These are phyloP conservation scores for Neurospora sp. DNA, from an alignment of 495 filamentous ascomycete species.

Conservation along the genomic window DNA sequence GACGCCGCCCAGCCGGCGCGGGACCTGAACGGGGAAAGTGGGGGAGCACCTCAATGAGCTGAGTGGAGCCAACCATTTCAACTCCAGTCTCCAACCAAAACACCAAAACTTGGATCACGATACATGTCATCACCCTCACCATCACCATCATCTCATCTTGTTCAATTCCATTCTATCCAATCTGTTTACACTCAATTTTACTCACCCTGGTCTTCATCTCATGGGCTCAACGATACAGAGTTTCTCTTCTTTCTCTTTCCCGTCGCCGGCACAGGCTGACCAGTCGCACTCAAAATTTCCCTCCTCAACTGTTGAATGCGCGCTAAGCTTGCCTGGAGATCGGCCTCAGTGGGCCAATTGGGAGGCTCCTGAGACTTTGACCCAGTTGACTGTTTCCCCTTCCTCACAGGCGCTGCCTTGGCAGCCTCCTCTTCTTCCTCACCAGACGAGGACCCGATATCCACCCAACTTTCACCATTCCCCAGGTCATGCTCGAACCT, in stretches of 20 bases:
- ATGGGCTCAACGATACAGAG: background rate
- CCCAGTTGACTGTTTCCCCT: background rate
- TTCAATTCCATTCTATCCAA: background rate
- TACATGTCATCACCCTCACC: background rate
- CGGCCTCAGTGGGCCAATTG: background rate
- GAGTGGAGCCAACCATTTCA: background rate
- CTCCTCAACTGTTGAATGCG: background rate
- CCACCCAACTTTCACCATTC: background rate
- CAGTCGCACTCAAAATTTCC: background rate
- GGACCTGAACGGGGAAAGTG: background rate
- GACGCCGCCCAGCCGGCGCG: background rate
- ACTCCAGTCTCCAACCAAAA: background rate
- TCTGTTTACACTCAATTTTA: background rate
- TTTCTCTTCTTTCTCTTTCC: background rate
- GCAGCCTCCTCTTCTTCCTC: background rate
- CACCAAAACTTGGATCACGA: background rate
- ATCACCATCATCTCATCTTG: background rate
- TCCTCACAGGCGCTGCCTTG: background rate
- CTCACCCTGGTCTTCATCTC: background rate
- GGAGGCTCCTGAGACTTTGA: background rate
- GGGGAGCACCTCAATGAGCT: background rate
- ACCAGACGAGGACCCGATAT: background rate
- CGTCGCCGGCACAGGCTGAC: background rate
- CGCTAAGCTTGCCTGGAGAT: background rate
- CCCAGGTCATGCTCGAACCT: slow-evolving; percentile 15